phyloP scores from a whole-genome alignment of 345 rosid species.

The Draba incana region DNA sequence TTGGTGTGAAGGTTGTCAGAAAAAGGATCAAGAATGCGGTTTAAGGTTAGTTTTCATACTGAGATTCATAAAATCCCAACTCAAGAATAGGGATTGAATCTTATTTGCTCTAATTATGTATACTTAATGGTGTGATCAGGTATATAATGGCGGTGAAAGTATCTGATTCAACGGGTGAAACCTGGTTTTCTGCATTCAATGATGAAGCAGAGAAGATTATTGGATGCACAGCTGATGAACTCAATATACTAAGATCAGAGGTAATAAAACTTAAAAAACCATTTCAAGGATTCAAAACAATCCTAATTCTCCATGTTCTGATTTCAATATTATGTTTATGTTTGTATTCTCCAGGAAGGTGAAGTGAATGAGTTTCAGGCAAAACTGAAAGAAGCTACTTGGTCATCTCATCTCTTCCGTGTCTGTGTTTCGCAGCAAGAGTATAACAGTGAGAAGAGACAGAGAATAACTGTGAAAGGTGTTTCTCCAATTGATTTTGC shows the following conservation, averaged over 20 bases:
- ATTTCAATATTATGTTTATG: background rate
- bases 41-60: conserved; percentile 57
- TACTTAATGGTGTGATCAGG: conserved; percentile 42
- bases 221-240: conserved; percentile 90
- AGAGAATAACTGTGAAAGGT: conserved; percentile 76
- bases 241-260: conserved; percentile 63
- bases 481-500: conserved; percentile 73
- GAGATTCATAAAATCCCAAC: background rate
- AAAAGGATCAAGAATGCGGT: conserved; percentile 72
- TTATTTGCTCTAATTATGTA: conserved; percentile 8
- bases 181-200: conserved; percentile 80
- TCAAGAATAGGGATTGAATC: background rate
- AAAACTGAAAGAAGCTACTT: conserved; percentile 74
- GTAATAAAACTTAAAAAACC: conserved; percentile 38
- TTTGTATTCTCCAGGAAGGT: conserved; percentile 40
- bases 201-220: conserved; percentile 76
- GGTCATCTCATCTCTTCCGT: conserved; percentile 76
- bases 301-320: conserved; percentile 8
- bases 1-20: conserved; percentile 98
- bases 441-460: conserved; percentile 84
- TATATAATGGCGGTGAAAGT: conserved; percentile 79
- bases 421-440: conserved; percentile 79
- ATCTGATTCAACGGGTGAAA: conserved; percentile 80
- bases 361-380: conserved; percentile 58
- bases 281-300: background rate